phyloP scores from a whole-genome alignment of 148 eudicot species.

The Selenicereus undatus region DNA sequence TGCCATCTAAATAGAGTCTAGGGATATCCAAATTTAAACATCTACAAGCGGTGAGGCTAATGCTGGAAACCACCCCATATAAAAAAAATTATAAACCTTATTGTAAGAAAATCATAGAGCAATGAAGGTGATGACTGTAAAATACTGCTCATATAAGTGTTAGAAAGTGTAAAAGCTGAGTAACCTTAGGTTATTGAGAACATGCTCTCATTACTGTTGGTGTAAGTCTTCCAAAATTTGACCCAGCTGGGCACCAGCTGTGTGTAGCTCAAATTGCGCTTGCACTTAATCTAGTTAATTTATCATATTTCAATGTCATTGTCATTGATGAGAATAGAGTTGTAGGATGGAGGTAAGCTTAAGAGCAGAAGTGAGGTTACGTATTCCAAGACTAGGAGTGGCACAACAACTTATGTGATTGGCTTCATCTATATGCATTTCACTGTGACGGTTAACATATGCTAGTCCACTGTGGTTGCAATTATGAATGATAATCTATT shows the following conservation, averaged over 20 bases:
- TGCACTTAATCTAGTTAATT: not conserved
- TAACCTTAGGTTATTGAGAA: not conserved
- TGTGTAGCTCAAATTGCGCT: too few species aligned
- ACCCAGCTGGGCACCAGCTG: not conserved
- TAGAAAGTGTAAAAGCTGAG: too few species aligned
- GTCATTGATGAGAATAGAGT: not conserved
- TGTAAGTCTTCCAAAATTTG: not conserved
- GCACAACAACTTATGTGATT: not conserved
- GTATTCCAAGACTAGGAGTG: not conserved
- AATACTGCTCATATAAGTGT: too few species aligned
- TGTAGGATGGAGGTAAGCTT: not conserved
- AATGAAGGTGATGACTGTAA: too few species aligned
- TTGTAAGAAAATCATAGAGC: too few species aligned
- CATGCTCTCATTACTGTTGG: not conserved
- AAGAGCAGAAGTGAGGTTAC: not conserved
- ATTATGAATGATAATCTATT: not conserved
- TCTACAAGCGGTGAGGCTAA: too few species aligned
- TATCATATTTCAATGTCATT: not conserved
- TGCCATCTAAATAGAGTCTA: too few species aligned
- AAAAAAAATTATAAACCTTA: too few species aligned
- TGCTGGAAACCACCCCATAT: too few species aligned
- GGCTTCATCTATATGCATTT: not conserved
- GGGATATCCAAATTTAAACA: too few species aligned
- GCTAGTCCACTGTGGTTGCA: not conserved
- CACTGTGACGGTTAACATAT: not conserved